Evolutionary conservation across 768 basidiomycete genomes (phyloP), one percentile per base, ranked within the genome.

Genomic region (Serpula lacrymans): DNA sequence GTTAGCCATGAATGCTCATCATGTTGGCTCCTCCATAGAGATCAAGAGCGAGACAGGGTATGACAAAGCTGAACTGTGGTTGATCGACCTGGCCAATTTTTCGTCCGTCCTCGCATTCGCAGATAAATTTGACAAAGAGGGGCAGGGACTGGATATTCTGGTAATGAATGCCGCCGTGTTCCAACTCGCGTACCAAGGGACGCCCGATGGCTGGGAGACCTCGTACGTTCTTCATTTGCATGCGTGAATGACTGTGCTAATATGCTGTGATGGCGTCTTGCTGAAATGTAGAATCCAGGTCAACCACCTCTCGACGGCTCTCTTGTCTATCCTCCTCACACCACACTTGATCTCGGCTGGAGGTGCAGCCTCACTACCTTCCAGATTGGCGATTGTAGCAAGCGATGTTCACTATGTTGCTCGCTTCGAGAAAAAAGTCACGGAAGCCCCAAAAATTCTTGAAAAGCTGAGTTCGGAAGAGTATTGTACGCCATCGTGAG

Each of bases 211-310:
- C 6, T 78, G 70, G 71, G 76, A 79, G 47, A 20, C 52, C 22
- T 58, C 49, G 77, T 75, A 42, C 20, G 57, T 52, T 12, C 25
- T n/a, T 17, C 29, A 37, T 22, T 7, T 32, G n/a, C n/a, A n/a
- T n/a, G n/a, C n/a, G n/a, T n/a, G n/a, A n/a, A n/a, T n/a, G n/a
- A n/a, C n/a, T n/a, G n/a, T n/a, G n/a, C n/a, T n/a, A n/a, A n/a
- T n/a, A n/a, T n/a, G n/a, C n/a, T n/a, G n/a, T n/a, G n/a, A n/a
- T n/a, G n/a, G n/a, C n/a, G n/a, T n/a, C n/a, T n/a, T n/a, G n/a
- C n/a, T n/a, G n/a, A n/a, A n/a, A n/a, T n/a, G n/a, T 22, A 80
- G 76, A 8, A 40, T 76, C 0, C 75, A 78, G 45, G 66, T 73
- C 28, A 77, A 78, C 49, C 47, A 64, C 47, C 52, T 80, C 6